Conservation (phyloP, 306 rosid species). For the Vigna radiata region DNA sequence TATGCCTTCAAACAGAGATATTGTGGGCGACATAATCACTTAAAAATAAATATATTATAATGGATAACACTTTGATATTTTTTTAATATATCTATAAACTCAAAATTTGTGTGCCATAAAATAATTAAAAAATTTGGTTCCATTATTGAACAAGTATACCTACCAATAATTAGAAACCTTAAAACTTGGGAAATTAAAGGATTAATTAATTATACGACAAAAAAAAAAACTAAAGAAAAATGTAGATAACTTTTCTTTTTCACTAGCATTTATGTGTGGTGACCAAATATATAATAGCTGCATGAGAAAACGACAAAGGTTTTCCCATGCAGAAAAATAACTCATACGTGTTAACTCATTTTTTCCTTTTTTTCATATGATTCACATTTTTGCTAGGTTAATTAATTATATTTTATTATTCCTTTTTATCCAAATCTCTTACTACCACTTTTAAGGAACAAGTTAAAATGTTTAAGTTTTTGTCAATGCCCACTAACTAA, state of each 20-base stretch:
- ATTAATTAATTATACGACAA: constrained; percentile 22
- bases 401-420: constrained; percentile 15
- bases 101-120: not conserved
- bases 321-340: constrained; percentile 41
- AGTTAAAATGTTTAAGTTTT: constrained; percentile 12
- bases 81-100: not conserved
- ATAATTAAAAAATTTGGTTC: not conserved
- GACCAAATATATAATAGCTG: constrained; percentile 33
- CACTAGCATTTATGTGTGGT: not conserved
- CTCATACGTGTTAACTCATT: constrained; percentile 12
- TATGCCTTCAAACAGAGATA: constrained; percentile 29
- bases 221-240: constrained; percentile 8
- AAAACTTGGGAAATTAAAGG: constrained; percentile 24
- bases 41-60: not conserved
- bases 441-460: constrained; percentile 16
- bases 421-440: constrained; percentile 29
- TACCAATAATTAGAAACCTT: not conserved
- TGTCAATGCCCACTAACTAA: constrained; percentile 32
- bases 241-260: constrained; percentile 4
- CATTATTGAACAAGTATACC: not conserved
- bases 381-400: constrained; percentile 17
- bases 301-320: constrained; percentile 41
- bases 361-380: not conserved
- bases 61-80: constrained; percentile 8
- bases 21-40: constrained; percentile 19